These are phyloP conservation scores for Canna indica DNA, from an alignment of 176 grass and related monocot species.

Conservation along the genomic window DNA sequence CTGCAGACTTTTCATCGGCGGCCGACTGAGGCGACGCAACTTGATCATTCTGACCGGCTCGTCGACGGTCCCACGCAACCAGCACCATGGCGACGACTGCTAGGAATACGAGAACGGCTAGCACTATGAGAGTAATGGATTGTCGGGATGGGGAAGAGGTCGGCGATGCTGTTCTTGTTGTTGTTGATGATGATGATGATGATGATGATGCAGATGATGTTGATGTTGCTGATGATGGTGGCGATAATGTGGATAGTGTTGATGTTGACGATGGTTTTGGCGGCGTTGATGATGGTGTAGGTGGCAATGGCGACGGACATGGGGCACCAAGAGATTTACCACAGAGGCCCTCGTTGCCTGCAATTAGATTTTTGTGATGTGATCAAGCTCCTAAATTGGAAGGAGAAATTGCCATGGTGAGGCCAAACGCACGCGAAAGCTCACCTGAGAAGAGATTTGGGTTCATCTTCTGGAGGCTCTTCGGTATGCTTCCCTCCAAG, in stretches of 20 bases:
- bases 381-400: neutral
- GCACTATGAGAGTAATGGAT: conserved; percentile 1
- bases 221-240: neutral
- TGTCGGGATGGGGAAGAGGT: neutral
- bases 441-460: conserved; percentile 45
- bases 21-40: too few species aligned
- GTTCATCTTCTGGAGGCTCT: conserved; percentile 27
- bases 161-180: neutral
- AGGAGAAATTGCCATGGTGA: neutral
- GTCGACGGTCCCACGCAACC: conserved; percentile 17
- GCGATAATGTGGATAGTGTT: too few species aligned
- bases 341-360: conserved; percentile 72
- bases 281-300: conserved; percentile 7
- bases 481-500: conserved; percentile 61
- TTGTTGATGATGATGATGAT: conserved; percentile 7
- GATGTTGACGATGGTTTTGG: too few species aligned
- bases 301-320: conserved; percentile 22
- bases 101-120: conserved; percentile 28
- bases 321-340: conserved; percentile 34
- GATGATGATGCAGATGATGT: conserved; percentile 4
- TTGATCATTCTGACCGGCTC: too few species aligned
- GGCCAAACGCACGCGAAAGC: neutral
- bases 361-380: neutral
- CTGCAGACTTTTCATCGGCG: neutral
- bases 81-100: conserved; percentile 28